Evolutionary conservation across 345 rosid species (phyloP).

Genomic region (Lagerstroemia speciosa): DNA sequence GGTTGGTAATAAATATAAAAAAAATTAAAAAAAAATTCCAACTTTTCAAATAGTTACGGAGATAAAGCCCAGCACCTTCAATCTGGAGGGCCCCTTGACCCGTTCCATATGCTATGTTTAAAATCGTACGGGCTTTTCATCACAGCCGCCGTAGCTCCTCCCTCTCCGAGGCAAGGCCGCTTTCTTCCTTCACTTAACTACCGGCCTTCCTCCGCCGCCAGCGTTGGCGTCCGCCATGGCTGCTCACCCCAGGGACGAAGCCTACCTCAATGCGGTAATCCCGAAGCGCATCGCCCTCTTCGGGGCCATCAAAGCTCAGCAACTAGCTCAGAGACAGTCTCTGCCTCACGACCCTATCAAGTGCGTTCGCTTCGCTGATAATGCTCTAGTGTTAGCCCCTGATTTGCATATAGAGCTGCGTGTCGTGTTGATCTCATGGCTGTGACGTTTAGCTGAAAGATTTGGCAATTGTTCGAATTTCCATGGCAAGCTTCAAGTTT

Average conservation of each 20-base stretch:
- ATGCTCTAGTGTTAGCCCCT: neutral
- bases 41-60: too few species aligned
- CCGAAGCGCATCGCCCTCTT: slow-evolving; percentile 64
- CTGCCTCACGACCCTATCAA: slow-evolving; percentile 66
- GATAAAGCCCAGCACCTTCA: slow-evolving; percentile 2
- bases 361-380: slow-evolving; percentile 16
- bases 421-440: neutral
- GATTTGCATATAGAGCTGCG: neutral
- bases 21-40: neutral
- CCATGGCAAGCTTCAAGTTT: neutral
- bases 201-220: slow-evolving; percentile 15
- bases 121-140: slow-evolving; percentile 20
- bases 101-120: slow-evolving; percentile 14
- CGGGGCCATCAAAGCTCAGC: slow-evolving; percentile 56
- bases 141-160: slow-evolving; percentile 26
- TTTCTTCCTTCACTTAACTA: slow-evolving; percentile 8
- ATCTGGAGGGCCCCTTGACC: neutral
- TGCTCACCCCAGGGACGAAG: slow-evolving; percentile 43
- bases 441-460: neutral
- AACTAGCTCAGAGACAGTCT: slow-evolving; percentile 42
- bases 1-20: too few species aligned
- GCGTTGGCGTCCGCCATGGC: slow-evolving; percentile 37
- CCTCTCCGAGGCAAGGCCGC: slow-evolving; percentile 5
- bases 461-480: neutral
- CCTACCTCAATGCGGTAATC: slow-evolving; percentile 46